Base-by-base conservation (phyloP, 768 basidiomycete species). In the Paxillus involutus region DNA sequence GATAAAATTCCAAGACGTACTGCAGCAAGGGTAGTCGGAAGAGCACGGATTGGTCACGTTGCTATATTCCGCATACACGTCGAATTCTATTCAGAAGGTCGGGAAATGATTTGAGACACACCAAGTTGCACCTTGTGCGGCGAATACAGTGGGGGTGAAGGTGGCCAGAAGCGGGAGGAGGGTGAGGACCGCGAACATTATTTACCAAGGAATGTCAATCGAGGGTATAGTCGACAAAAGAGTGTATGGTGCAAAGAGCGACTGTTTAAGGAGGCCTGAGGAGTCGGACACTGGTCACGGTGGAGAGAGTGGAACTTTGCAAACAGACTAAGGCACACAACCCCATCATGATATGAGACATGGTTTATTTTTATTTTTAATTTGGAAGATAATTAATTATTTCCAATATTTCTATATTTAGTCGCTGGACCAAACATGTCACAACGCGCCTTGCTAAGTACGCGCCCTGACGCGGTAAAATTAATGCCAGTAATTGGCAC, bases 1-100 rank as follows among this genome's bases (percentile, higher is more conserved):
- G 26, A 51, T 21, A 41, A n/a, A 37, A 44, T 36, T 30, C 2
- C 3, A 16, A 43, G 29, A 41, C 76, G 61, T 51, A 78, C 77
- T 78, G 66, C 77, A 79, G 58, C 78, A 79, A 21, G 77, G 78
- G 14, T 61, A 69, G 14, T 61, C 62, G 4, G 72, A 65, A n/a
- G 68, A 61, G 51, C 77, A 79, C 1, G 45, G 66, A 29, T 49
- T 65, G 6, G 76, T 76, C 37, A 51, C 44, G 55, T 77, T 78
- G 58, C 77, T 79, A 51, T 21, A 44, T 17, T 33, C 42, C 21
- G 47, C 44, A 42, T 32, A 30, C 52, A 26, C 49, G 43, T 58
- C 12, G 40, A 42, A 14, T n/a, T 24, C 33, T 11, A n/a, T 36
- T 13, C 17, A 30, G 14, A 6, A 30, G 46, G 35, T 9, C 1